Conservation (phyloP, 257 asterid species). For the Capsicum chinense region DNA sequence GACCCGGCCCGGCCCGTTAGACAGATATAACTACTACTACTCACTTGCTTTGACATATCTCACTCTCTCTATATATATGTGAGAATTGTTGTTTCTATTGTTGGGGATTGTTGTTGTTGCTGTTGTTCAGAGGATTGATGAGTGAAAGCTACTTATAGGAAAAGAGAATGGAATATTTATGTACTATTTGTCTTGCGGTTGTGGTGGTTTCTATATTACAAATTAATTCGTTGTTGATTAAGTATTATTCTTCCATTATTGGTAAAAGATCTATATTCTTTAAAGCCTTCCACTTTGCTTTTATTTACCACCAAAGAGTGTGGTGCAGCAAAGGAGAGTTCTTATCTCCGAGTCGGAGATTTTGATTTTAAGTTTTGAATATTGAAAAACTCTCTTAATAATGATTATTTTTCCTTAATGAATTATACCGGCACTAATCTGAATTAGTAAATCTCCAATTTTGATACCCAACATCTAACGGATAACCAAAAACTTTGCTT, state of each 20-base stretch:
- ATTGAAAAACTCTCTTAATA: no score
- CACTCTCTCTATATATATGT: not conserved
- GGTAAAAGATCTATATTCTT: not conserved
- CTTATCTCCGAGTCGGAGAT: no score
- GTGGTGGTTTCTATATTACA: not conserved
- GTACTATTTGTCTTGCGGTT: not conserved
- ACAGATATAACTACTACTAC: not conserved
- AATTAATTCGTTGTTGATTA: not conserved
- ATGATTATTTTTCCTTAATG: no score
- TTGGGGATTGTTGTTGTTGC: not conserved
- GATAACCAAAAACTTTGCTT: not conserved
- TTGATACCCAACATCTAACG: no score
- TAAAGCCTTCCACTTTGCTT: not conserved
- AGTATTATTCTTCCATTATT: not conserved
- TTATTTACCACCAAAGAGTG: no score
- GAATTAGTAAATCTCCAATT: no score
- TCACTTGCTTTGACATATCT: slow-evolving; percentile 24
- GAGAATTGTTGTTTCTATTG: slow-evolving; percentile 3
- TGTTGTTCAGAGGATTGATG: not conserved
- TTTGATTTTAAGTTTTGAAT: no score
- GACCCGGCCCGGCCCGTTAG: no score
- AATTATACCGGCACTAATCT: no score
- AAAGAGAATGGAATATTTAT: not conserved
- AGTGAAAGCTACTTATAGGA: not conserved
- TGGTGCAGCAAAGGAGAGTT: no score